These are phyloP conservation scores for Thermochaetoides thermophila DNA, from an alignment of 495 filamentous ascomycete genomes.

Conservation along the genomic window DNA sequence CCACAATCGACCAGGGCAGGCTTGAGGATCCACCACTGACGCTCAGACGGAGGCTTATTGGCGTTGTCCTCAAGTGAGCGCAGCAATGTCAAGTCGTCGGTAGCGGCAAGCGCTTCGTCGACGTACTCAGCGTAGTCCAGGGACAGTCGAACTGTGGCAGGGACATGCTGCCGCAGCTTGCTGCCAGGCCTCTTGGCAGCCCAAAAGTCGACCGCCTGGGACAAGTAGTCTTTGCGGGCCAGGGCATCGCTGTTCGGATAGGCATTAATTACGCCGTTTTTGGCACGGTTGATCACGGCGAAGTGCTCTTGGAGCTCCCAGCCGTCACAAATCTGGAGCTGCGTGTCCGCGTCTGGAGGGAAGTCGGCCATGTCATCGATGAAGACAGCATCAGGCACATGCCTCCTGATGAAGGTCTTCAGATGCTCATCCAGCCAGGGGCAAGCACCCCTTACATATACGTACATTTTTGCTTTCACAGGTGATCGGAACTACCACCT, in stretches of 20 bases:
- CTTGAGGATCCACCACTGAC: constrained; percentile 74
- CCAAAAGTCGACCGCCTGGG: constrained; percentile 13
- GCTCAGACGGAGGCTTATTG: constrained; percentile 23
- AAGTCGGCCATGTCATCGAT: constrained; percentile 8
- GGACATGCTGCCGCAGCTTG: constrained; percentile 39
- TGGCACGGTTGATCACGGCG: constrained; percentile 6
- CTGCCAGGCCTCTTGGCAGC: constrained; percentile 46
- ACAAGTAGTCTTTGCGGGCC: constrained; percentile 13
- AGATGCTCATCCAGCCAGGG: constrained; percentile 13
- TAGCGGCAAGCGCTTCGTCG: constrained; percentile 60
- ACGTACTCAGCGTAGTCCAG: constrained; percentile 72
- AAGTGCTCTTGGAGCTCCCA: constrained; percentile 12
- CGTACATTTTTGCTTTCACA: too few species aligned
- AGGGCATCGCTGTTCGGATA: constrained; percentile 16
- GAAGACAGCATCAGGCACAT: constrained; percentile 10
- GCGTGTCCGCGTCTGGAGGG: constrained; percentile 2
- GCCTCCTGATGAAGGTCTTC: constrained; percentile 8
- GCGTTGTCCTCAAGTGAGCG: constrained; percentile 47
- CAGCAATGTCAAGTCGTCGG: constrained; percentile 44
- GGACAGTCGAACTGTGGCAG: constrained; percentile 52
- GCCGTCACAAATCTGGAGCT: constrained; percentile 13
- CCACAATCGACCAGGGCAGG: constrained; percentile 71
- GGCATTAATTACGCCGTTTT: constrained; percentile 11
- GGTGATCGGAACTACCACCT: too few species aligned
- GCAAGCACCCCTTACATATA: too few species aligned